Evolutionary conservation across 257 asterid species (phyloP).

Genomic region (Paraleonurus japonicus): DNA sequence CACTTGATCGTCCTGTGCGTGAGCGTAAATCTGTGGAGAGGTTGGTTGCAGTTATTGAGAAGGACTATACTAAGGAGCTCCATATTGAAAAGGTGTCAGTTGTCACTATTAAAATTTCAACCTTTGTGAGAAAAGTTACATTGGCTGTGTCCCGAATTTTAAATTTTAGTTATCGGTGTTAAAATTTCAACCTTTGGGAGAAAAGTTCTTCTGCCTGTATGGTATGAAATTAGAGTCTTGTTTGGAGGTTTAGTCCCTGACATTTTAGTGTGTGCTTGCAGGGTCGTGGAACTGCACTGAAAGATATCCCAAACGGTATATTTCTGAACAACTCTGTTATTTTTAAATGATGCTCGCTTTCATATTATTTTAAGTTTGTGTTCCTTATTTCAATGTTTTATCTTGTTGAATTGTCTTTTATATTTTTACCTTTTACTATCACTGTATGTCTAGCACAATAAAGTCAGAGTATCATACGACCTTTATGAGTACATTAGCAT

Average conservation of each 20-base stretch:
- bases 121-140: background rate
- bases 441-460: background rate
- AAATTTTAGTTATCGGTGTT: slow-evolving; percentile 39
- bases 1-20: slow-evolving; percentile 83
- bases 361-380: background rate
- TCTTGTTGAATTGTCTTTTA: background rate
- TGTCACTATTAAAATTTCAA: slow-evolving; percentile 18
- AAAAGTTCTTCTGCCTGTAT: background rate
- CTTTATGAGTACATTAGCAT: background rate
- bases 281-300: slow-evolving; percentile 97
- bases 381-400: slow-evolving; percentile 6
- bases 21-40: slow-evolving; percentile 96
- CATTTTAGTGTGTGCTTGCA: slow-evolving; percentile 36
- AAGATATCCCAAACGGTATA: slow-evolving; percentile 94
- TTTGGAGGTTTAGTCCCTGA: slow-evolving; percentile 21
- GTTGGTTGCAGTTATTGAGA: slow-evolving; percentile 78
- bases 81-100: slow-evolving; percentile 85
- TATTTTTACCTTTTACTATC: background rate
- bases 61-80: slow-evolving; percentile 62
- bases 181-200: background rate
- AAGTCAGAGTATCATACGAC: background rate
- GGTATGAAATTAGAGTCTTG: background rate
- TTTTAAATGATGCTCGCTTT: background rate
- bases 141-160: background rate
- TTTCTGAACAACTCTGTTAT: background rate